phyloP scores from a whole-genome alignment of 371 early-diverging fungal species.

The Dichotomocladium elegans region DNA sequence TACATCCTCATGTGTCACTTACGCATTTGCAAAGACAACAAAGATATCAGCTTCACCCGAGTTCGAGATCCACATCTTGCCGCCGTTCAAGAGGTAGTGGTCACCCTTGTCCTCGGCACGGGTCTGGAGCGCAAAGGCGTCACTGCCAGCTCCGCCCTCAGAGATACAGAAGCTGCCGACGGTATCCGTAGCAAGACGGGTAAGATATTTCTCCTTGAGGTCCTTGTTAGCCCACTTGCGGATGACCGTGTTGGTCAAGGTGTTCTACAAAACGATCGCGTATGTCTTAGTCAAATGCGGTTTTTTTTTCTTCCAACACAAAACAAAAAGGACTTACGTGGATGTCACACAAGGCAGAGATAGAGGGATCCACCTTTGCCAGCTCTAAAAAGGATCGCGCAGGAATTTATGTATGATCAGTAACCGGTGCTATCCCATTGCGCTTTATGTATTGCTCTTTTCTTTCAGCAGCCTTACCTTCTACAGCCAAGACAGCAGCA shows the following conservation, averaged over 20 bases:
- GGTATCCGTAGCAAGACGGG: conserved; percentile 78
- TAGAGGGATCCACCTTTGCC: conserved; percentile 93
- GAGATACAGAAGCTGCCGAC: conserved; percentile 95
- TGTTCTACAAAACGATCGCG: conserved; percentile 57
- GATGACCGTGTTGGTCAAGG: conserved; percentile 92
- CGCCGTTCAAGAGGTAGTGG: conserved; percentile 88
- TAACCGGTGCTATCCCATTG: no score
- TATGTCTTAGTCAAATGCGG: background rate
- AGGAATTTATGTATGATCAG: no score
- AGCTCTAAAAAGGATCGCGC: conserved; percentile 64
- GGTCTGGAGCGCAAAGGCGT: conserved; percentile 96
- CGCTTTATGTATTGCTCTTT: no score
- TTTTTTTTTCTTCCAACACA: no score
- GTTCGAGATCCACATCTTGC: conserved; percentile 93
- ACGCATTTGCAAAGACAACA: conserved; percentile 94
- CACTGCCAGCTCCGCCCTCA: conserved; percentile 91
- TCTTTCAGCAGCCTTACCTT: conserved; percentile 45
- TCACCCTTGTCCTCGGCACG: conserved; percentile 89
- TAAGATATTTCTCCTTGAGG: conserved; percentile 82
- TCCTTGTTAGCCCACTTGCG: conserved; percentile 74
- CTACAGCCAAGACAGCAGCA: conserved; percentile 86
- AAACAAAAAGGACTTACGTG: no score
- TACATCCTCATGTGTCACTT: conserved; percentile 8
- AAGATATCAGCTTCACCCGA: conserved; percentile 90
- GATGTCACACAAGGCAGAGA: conserved; percentile 92